Evolutionary conservation across 352 stramenopile genomes (phyloP).

Genomic region (Hyaloperonospora arabidopsidis): DNA sequence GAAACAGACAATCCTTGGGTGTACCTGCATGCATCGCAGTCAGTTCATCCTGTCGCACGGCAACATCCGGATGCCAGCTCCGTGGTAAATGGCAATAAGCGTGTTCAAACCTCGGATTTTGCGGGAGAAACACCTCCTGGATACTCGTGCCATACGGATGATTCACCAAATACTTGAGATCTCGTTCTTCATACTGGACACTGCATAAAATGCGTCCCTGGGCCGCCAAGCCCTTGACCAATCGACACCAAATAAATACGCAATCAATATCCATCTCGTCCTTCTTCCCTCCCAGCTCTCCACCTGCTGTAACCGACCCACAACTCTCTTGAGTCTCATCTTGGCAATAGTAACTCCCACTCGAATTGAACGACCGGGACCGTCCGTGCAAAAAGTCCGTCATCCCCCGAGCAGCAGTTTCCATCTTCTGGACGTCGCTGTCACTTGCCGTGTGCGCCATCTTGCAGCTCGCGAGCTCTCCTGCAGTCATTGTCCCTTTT

Average conservation of each 20-base stretch:
- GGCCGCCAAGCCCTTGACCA: conserved; percentile 52
- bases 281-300: background rate
- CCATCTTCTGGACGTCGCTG: too few species aligned
- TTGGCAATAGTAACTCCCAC: conserved; percentile 22
- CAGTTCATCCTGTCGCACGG: conserved; percentile 56
- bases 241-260: conserved; percentile 60
- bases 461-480: too few species aligned
- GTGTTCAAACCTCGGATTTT: conserved; percentile 74
- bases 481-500: too few species aligned
- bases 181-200: conserved; percentile 67
- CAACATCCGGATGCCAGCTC: conserved; percentile 73
- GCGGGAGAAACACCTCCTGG: conserved; percentile 70
- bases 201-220: conserved; percentile 61
- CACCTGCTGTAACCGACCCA: conserved; percentile 19
- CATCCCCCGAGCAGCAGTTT: background rate
- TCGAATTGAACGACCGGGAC: conserved; percentile 39
- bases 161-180: conserved; percentile 56
- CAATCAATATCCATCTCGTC: conserved; percentile 37
- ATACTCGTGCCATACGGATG: conserved; percentile 66
- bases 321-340: conserved; percentile 15
- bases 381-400: conserved; percentile 27
- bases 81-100: conserved; percentile 66
- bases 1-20: conserved; percentile 70
- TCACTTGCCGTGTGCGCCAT: too few species aligned
- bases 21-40: conserved; percentile 52